phyloP scores from a whole-genome alignment of 2,329 filamentous ascomycete species.

The Xylaria sp. region DNA sequence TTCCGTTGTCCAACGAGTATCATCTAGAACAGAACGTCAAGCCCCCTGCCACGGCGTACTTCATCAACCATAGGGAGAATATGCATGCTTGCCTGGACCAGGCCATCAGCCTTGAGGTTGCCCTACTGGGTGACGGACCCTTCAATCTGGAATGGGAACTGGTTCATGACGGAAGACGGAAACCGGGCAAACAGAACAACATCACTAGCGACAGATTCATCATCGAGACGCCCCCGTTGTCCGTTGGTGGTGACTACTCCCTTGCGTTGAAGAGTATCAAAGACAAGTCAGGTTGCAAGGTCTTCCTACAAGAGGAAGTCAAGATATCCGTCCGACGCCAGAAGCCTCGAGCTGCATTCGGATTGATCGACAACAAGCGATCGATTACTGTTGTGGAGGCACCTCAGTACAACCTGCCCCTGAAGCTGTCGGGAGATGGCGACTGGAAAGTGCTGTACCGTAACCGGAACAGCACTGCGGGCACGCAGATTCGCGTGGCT shows the following conservation, averaged over 20 bases:
- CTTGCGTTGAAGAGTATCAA: conserved; percentile 80
- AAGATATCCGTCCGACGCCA: conserved; percentile 85
- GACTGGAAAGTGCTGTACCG: conserved; percentile 79
- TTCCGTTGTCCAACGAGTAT: conserved; percentile 29
- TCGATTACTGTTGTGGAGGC: conserved; percentile 71
- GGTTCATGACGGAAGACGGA: conserved; percentile 80
- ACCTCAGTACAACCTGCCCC: conserved; percentile 65
- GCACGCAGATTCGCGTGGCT: conserved; percentile 29
- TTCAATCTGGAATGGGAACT: conserved; percentile 91
- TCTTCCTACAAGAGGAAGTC: conserved; percentile 75
- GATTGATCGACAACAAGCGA: conserved; percentile 74
- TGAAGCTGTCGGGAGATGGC: conserved; percentile 77
- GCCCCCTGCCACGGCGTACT: conserved; percentile 77
- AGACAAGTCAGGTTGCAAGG: conserved; percentile 81
- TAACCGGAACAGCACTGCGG: conserved; percentile 53
- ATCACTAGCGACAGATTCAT: conserved; percentile 60
- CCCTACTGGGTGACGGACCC: conserved; percentile 74
- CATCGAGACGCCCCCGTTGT: conserved; percentile 69
- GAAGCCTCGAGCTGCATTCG: conserved; percentile 80
- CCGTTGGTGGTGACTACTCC: conserved; percentile 83
- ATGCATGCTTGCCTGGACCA: conserved; percentile 79
- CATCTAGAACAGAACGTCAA: conserved; percentile 82
- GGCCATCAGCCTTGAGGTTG: conserved; percentile 66
- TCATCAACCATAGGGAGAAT: conserved; percentile 49
- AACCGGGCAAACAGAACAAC: conserved; percentile 57